Evolutionary conservation across 129 eudicot species (phyloP), one percentile per base, ranked within the genome.

Genomic region (Chrysanthemum lavandulifolium): DNA sequence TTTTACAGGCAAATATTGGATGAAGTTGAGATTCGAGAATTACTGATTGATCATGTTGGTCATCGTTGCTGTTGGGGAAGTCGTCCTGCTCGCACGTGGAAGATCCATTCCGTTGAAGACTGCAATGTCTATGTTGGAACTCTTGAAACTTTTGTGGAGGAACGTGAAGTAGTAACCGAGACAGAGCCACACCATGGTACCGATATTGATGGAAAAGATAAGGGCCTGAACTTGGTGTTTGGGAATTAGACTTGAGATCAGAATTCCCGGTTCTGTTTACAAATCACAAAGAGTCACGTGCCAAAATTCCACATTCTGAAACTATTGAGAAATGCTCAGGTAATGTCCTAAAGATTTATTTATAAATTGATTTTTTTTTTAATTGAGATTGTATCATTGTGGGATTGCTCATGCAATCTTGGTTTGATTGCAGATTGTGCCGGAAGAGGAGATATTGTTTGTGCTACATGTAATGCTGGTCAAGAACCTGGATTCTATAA

Each of bases 61-160:
- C 98, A 94, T 79, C 96, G 93, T 61, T 94, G 97, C 77, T 94
- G 98, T 81, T 94, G 98, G 98, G 99, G 96, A 67, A 94, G 97
- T 78, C 89, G 96, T 61, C 98, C 98, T 36, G 98, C 98, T 51
- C 95, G 98, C 68, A 82, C 91, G n/a, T 94, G 98, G 98, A 81
- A 86, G 74, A 90, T 94, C 50, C 89, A 84, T 48, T 84, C 92
- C 0, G 90, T 94, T 45, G 99, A 94, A 72, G 97, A 94, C 84
- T 90, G 99, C 89, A 94, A 90, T 83, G 99, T 94, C 18, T 94
- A 94, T 67, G 89, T 90, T 48, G 97, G 99, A 29, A 94, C 99
- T 63, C 88, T 90, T 13, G 99, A 94, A 56, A 90, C 96, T 55
- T 94, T 94, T 80, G 73, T 68, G 15, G 99, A 94, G 82, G 93